Base-by-base conservation (phyloP, 176 grass and related monocot genomes). In the Oryza coarctata region DNA sequence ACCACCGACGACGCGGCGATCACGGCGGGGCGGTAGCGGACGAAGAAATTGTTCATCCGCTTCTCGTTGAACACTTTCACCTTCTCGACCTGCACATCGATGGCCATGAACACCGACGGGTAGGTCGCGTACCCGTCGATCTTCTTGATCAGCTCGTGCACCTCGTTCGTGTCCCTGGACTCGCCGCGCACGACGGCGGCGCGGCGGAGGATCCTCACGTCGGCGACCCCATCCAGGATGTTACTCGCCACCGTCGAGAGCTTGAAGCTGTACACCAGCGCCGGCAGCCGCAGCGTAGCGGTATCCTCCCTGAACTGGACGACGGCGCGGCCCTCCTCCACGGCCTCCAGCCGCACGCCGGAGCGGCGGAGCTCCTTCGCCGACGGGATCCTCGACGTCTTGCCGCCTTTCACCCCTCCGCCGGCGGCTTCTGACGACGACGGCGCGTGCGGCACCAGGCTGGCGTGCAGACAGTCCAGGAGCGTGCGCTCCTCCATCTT, bases 171-270 rank as follows among this genome's bases (percentile, higher is more conserved):
- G 65, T 58, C 73, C 13, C 31, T 17, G 55, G 86, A 70, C 57
- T 65, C 86, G 36, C 60, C 60, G 64, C 44, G 70, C 31, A 94
- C 33, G 1, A 78, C 86, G 11, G 83, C 86, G 17, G 88, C 71
- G 22, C 78, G 55, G 41, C 49, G 65, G 49, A 94, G 63, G 67
- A 91, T 22, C 14, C n/a, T 31, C 4, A 78, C 86, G 63, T 91
- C 92, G 28, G 68, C 83, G 14, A 13, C 63, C 26, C 73, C 81
- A n/a, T n/a, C 92, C 31, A 91, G 70, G 2, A 94, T 80, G 72
- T 94, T 94, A 76, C 71, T 40, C 4, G 65, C 75, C 80, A 94
- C 92, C 32, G 86, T 85, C 18, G 89, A 80, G 22, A 88, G 69
- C 75, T 91, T 94, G 79, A 80, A 83, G 83, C 91, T 86, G 49